Evolutionary conservation across 1,139 yeast species (phyloP), one percentile per base, ranked within the genome.

Genomic region (Pneumocystis jirovecii): DNA sequence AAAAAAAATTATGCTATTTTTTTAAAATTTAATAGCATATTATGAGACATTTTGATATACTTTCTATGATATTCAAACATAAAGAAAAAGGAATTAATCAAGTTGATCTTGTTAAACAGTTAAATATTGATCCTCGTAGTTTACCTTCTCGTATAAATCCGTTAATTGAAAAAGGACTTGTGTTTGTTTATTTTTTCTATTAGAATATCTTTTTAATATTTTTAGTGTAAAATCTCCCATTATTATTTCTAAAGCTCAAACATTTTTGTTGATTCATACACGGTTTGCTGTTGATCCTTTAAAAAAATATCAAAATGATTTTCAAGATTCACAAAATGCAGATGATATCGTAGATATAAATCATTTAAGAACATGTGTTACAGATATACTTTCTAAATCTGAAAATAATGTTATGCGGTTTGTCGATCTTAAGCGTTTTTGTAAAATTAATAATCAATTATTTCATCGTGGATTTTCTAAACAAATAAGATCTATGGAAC

Each of bases 81-180:
- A 50, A 50, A 21, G 57, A 15, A 25, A 50, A 50, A 50, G 57
- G 57, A 12, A 50, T 50, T 50, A 50, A 50, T 25, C 57, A 50
- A 25, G n/a, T 50, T 50, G 57, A 50, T 50, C 57, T 50, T 50
- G 57, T 7, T 50, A 50, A 50, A 25, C 57, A 50, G 4, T 25
- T 50, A 50, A 50, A 50, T 25, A 50, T 50, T 50, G 57, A 50
- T 50, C 31, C 57, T 10, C 57, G 57, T 50, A 50, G 57, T 25
- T 50, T 50, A 50, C 57, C 57, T 25, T 50, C 57, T 50, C 57
- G 57, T 50, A 50, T 50, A 50, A 50, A 50, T 50, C 57, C 57
- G 25, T 50, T 50, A 3, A 50, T 50, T 50, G 57, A 50, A 50
- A 50, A 50, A 50, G 57, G 57, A 50, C 57, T 50, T 50, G 4